Percentiles rank a stretch among this genome's conserved stretches.
phyloP scores from a whole-genome alignment of 2,329 filamentous ascomycete species.

The Colletotrichum liaoningense region DNA sequence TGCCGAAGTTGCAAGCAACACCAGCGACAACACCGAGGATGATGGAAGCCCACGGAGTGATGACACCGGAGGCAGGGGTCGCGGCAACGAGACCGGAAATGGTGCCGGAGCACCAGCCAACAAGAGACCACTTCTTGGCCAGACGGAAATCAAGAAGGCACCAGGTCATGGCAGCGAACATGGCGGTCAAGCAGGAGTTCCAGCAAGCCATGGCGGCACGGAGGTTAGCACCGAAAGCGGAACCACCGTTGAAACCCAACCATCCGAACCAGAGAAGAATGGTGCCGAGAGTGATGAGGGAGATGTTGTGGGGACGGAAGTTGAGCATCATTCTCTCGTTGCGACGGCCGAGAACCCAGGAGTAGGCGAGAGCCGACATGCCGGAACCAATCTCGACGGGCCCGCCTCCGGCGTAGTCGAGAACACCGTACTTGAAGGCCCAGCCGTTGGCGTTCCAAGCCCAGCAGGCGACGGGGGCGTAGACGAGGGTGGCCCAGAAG shows the following conservation, averaged over 20 bases:
- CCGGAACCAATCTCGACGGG: conserved; percentile 98
- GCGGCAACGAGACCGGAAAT: conserved; percentile 79
- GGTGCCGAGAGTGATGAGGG: conserved; percentile 94
- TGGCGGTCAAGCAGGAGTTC: conserved; percentile 95
- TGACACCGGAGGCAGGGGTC: conserved; percentile 76
- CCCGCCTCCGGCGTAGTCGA: conserved; percentile 96
- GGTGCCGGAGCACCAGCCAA: conserved; percentile 78
- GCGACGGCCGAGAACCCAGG: conserved; percentile 92
- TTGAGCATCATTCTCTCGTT: conserved; percentile 99
- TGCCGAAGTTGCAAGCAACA: conserved; percentile 75
- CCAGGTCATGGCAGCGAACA: conserved; percentile 94
- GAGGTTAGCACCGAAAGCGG: conserved; percentile 91
- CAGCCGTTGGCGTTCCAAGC: conserved; percentile 96
- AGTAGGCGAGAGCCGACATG: conserved; percentile 93
- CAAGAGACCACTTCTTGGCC: conserved; percentile 90
- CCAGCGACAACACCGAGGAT: conserved; percentile 75
- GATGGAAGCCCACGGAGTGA: conserved; percentile 75
- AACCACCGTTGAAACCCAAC: conserved; percentile 98
- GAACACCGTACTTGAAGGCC: conserved; percentile 89
- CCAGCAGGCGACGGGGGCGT: conserved; percentile 97
- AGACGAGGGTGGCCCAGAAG: conserved; percentile 96
- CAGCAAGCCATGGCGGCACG: conserved; percentile 97
- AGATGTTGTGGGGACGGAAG: conserved; percentile 99
- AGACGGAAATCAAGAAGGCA: conserved; percentile 95
- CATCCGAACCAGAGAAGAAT: conserved; percentile 98